These are phyloP conservation scores for Sugiyamaella castrensis DNA, from an alignment of 1,139 yeast species.

Conservation along the genomic window DNA sequence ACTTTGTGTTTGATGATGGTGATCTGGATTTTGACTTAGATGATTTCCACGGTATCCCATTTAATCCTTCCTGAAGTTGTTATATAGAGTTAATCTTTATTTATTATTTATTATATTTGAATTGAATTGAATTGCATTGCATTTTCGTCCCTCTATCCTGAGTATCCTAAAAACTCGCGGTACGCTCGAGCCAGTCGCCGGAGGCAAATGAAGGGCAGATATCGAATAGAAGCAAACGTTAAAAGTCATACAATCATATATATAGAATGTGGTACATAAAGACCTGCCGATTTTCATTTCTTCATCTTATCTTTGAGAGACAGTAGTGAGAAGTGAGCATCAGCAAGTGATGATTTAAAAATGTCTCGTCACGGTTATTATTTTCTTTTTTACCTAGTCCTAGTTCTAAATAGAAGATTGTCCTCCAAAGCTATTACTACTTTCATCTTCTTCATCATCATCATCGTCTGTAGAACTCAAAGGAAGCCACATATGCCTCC, in stretches of 20 bases:
- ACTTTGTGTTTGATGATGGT: constrained; percentile 23
- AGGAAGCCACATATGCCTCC: constrained; percentile 66
- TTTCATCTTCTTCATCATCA: constrained; percentile 21
- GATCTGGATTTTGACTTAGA: constrained; percentile 25
- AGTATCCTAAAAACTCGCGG: background rate
- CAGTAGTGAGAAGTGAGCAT: too few relatives aligned
- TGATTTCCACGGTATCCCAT: constrained; percentile 31
- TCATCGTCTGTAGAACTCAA: constrained; percentile 42
- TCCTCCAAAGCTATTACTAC: background rate
- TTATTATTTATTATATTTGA: constrained; percentile 5
- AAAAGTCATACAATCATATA: too few relatives aligned
- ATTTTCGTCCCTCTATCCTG: background rate
- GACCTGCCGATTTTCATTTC: too few relatives aligned
- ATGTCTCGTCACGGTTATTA: too few relatives aligned
- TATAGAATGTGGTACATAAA: too few relatives aligned
- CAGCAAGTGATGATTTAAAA: too few relatives aligned
- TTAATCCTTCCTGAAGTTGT: constrained; percentile 28
- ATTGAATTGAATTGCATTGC: background rate
- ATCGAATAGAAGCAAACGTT: too few relatives aligned
- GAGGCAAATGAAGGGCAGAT: too few relatives aligned
- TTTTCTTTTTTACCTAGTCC: too few relatives aligned
- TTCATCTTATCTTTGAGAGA: too few relatives aligned
- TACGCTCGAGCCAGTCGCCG: background rate
- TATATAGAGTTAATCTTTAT: background rate
- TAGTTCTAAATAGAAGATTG: background rate